phyloP scores from a whole-genome alignment of 768 basidiomycete species.

The Epithele typhae region DNA sequence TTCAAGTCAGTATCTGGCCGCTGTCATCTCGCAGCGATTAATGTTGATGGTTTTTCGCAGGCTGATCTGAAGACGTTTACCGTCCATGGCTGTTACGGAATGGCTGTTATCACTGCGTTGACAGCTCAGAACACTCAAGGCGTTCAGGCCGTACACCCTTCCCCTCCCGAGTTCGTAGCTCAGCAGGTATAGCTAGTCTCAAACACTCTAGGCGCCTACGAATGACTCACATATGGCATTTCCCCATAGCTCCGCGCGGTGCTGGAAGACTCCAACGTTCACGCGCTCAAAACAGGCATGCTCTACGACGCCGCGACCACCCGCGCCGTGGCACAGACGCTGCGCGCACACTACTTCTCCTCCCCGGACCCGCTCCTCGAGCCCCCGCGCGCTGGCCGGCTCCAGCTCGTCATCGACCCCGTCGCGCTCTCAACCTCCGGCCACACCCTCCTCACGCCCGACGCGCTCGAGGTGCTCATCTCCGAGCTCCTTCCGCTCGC shows the following conservation, averaged over 20 bases:
- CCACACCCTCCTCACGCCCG: conserved; percentile 65
- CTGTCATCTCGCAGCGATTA: background rate
- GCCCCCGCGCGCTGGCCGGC: too few relatives aligned
- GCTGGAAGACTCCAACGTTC: conserved; percentile 64
- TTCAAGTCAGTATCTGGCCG: conserved; percentile 63
- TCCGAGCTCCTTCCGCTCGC: conserved; percentile 67
- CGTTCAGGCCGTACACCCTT: conserved; percentile 68
- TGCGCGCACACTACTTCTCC: conserved; percentile 38
- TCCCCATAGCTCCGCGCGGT: conserved; percentile 60
- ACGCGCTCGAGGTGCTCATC: conserved; percentile 59
- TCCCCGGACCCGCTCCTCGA: conserved; percentile 9
- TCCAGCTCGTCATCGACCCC: conserved; percentile 84
- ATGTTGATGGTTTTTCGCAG: conserved; percentile 30
- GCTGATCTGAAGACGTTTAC: conserved; percentile 87
- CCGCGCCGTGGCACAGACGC: conserved; percentile 43
- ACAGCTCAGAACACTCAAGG: conserved; percentile 89
- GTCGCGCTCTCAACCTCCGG: conserved; percentile 92
- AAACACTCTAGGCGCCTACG: background rate
- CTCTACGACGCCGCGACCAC: conserved; percentile 58
- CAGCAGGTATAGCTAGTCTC: conserved; percentile 60
- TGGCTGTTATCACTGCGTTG: conserved; percentile 78
- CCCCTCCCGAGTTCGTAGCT: conserved; percentile 65
- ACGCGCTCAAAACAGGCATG: conserved; percentile 90
- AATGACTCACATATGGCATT: background rate
- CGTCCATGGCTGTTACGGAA: conserved; percentile 73